Evolutionary conservation across 164 flowering plant genomes (phyloP), one percentile per base, ranked within the genome.

Genomic region (Vitis amurensis): DNA sequence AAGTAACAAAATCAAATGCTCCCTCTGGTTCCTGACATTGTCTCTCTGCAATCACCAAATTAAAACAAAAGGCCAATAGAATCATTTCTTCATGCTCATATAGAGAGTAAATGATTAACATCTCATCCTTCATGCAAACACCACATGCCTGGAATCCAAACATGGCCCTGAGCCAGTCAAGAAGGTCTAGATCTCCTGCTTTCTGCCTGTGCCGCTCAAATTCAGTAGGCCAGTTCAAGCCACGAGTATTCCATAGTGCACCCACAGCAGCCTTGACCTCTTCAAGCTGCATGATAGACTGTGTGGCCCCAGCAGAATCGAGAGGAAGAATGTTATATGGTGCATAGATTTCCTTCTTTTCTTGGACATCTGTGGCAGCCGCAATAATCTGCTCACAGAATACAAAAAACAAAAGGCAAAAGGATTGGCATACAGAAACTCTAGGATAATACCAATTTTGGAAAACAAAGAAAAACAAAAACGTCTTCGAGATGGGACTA

Each of bases 131-230:
- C 23, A 14, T 14, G n/a, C 23, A 9, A 51, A 66, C 19, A 68
- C 52, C 44, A 58, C 78, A 31, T 79, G 77, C 99, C 97, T 96
- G 99, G 83, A 96, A 96, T 13, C 99, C 99, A 75, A 96, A 96
- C 99, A 96, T 93, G 48, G 97, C 97, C 64, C 91, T 84, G 57
- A 96, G 78, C 99, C 99, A 96, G 80, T 96, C 99, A 59, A 96
- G 90, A 74, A 96, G 82, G 76, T 96, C 99, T 59, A 92, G 63
- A 62, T 96, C 94, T 70, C 90, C 93, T 11, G 92, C 64, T 79
- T 82, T 93, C 81, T 89, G 90, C 79, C 89, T 81, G 1, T 82
- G 85, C 74, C 83, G 93, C 81, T 93, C 97, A 81, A 88, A 87
- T 62, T 88, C 71, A 52, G 88, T 23, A 10, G 99, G 97, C 98